Evolutionary conservation across 352 stramenopile genomes (phyloP).

Genomic region (Achlya hypogyna): DNA sequence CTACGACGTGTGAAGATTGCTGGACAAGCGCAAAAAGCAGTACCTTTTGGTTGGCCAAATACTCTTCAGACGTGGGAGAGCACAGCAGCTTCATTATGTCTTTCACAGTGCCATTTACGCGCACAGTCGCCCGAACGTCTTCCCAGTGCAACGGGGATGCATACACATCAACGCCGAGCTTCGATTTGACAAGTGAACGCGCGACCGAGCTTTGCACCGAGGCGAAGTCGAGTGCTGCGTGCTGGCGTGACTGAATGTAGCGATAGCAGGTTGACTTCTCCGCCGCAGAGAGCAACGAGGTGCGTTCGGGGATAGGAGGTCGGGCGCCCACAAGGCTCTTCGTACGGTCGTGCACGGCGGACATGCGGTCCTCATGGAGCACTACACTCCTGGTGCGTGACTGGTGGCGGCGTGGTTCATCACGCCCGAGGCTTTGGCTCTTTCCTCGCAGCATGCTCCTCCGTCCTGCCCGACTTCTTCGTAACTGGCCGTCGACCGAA

Average conservation of each 20-base stretch:
- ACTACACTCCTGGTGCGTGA: background rate
- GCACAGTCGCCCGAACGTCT: constrained; percentile 60
- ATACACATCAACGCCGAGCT: constrained; percentile 65
- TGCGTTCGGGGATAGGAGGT: background rate
- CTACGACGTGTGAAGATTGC: background rate
- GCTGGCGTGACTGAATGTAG: constrained; percentile 72
- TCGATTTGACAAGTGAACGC: constrained; percentile 32
- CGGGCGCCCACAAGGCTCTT: background rate
- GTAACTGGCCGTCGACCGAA: no score
- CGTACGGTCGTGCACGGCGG: background rate
- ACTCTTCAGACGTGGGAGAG: constrained; percentile 42
- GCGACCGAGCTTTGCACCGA: constrained; percentile 20
- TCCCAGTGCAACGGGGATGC: constrained; percentile 57
- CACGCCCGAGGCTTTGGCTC: constrained; percentile 3
- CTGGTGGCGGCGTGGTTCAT: constrained; percentile 2
- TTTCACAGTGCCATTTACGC: constrained; percentile 71
- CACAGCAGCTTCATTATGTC: constrained; percentile 73
- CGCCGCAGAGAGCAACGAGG: background rate
- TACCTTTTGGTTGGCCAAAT: constrained; percentile 48
- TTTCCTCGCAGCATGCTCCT: background rate
- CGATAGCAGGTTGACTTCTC: constrained; percentile 73
- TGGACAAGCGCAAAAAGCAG: constrained; percentile 31
- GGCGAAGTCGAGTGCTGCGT: constrained; percentile 61
- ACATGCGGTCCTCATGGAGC: constrained; percentile 14
- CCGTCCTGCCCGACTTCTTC: no score